Evolutionary conservation across 192 early-diverging fungal species (phyloP), one percentile per base, ranked within the genome.

Genomic region (Rhizophagus sp.): DNA sequence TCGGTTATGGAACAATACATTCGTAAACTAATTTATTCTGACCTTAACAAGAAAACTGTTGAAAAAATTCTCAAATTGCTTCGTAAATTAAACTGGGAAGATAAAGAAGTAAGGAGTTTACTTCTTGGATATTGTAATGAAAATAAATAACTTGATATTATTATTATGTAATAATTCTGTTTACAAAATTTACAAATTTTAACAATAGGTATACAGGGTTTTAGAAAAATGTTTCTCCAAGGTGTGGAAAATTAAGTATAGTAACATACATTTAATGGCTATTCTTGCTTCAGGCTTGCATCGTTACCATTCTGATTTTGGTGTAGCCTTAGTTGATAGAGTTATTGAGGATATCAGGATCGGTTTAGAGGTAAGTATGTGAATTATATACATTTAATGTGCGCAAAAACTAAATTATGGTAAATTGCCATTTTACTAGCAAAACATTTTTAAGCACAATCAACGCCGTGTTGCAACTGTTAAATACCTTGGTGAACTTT

Each of bases 161-260:
- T n/a, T 39, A 19, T 9, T 30, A 36, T 17, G 0, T 24, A 62
- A 19, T 63, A 24, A 8, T 34, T 36, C 34, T 30, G 30, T 30
- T 30, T 30, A 30, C 30, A 30, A 30, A 30, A 30, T 30, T 30
- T 30, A 34, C 13, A 62, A 22, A 27, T 19, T 44, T 66, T 82
- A 69, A 82, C 79, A 24, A 33, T 41, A 86, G 85, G 83, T 91
- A 7, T 82, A 88, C 13, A 83, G 84, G 30, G 82, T 96, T 62
- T 80, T 98, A 2, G 71, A 88, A n/a, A 91, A 90, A 66, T 86
- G 92, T 52, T 99, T 99, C 73, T 88, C 88, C 75, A 98, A 98
- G 80, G 86, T 96, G 27, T 97, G 96, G 96, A 97, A 98, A 84
- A 89, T 99, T 74, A 96, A 96, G 82, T 95, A 92, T 81, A 89